These are phyloP conservation scores for Rossbeevera mucosa DNA, from an alignment of 768 basidiomycete genomes.

Conservation along the genomic window DNA sequence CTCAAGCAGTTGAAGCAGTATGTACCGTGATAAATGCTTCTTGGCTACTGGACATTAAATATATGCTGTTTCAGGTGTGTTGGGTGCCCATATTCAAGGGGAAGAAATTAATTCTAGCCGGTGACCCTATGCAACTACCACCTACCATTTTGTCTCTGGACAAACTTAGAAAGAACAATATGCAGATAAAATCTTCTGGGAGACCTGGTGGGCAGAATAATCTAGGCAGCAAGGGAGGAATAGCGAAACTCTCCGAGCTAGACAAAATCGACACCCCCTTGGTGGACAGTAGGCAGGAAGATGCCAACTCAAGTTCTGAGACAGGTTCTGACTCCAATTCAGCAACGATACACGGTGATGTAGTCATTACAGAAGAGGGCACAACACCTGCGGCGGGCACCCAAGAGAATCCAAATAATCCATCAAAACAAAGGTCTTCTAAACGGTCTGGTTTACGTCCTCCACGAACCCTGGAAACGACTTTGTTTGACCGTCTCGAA, in stretches of 20 bases:
- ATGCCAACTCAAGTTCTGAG: slow-evolving; percentile 7
- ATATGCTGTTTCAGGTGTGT: slow-evolving; percentile 38
- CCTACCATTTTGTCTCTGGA: slow-evolving; percentile 81
- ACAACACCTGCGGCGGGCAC: neutral
- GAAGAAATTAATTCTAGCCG: slow-evolving; percentile 84
- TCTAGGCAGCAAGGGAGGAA: neutral
- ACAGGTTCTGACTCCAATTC: slow-evolving; percentile 14
- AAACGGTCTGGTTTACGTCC: slow-evolving; percentile 39
- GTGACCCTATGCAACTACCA: slow-evolving; percentile 93
- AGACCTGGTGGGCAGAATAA: neutral
- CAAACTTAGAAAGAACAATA: slow-evolving; percentile 33
- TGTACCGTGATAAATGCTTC: slow-evolving; percentile 15
- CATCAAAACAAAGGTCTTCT: slow-evolving; percentile 9
- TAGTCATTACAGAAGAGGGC: slow-evolving; percentile 18
- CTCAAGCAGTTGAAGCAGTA: slow-evolving; percentile 93
- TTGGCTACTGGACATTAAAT: slow-evolving; percentile 2
- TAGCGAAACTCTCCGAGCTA: neutral
- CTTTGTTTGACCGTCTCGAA: slow-evolving; percentile 90
- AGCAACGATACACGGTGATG: slow-evolving; percentile 19
- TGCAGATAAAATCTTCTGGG: slow-evolving; percentile 2
- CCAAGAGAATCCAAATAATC: slow-evolving; percentile 1
- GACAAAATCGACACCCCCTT: neutral
- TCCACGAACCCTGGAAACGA: slow-evolving; percentile 76
- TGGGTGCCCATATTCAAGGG: slow-evolving; percentile 96
- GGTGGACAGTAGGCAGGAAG: slow-evolving; percentile 1